Evolutionary conservation across 257 asterid species (phyloP).

Genomic region (Nicotiana tomentosiformis): DNA sequence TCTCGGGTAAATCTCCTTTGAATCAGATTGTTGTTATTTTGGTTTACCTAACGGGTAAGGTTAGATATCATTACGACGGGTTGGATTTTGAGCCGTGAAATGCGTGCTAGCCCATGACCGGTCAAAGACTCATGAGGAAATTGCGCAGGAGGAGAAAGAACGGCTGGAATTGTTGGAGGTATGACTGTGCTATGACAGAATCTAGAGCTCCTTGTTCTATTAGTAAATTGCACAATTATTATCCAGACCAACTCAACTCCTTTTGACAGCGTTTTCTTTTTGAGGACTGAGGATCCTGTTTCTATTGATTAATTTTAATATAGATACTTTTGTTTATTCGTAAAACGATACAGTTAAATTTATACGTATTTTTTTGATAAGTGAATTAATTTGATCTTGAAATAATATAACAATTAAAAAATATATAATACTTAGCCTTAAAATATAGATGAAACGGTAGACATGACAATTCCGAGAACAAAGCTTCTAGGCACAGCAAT

Average conservation of each 20-base stretch:
- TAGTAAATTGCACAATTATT: neutral
- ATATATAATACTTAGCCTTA: too few relatives aligned
- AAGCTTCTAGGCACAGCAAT: too few relatives aligned
- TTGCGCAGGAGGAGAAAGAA: slow-evolving; percentile 96
- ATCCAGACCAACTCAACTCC: neutral
- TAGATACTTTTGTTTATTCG: neutral
- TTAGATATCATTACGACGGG: too few relatives aligned
- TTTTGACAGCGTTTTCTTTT: neutral
- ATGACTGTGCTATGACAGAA: slow-evolving; percentile 1
- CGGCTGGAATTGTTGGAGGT: slow-evolving; percentile 87
- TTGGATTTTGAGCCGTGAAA: neutral
- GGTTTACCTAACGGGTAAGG: too few relatives aligned
- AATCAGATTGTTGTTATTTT: too few relatives aligned
- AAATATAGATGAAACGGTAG: too few relatives aligned
- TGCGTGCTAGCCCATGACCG: slow-evolving; percentile 90
- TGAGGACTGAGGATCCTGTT: neutral
- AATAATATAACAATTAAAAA: too few relatives aligned
- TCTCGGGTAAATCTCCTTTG: too few relatives aligned
- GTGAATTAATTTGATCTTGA: too few relatives aligned
- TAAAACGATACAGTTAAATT: too few relatives aligned
- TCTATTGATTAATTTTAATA: neutral
- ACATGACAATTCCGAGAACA: too few relatives aligned
- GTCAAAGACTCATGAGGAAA: slow-evolving; percentile 84
- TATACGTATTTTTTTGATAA: too few relatives aligned
- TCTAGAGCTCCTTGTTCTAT: neutral